These are phyloP conservation scores for Skeletonema costatum DNA, from an alignment of 108 stramenopile genomes.

Conservation along the genomic window DNA sequence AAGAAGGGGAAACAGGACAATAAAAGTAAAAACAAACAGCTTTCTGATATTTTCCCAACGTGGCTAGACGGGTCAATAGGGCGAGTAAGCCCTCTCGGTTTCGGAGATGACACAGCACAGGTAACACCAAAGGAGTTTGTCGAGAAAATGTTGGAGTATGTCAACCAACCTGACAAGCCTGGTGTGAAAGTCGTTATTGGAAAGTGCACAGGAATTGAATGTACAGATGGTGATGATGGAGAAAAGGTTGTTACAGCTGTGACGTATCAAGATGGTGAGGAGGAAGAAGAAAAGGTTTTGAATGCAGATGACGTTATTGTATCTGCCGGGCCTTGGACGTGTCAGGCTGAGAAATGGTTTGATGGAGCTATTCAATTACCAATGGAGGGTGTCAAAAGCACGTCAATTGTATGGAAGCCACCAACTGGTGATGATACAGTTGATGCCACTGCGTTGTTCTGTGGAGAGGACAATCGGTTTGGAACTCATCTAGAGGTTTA, in stretches of 20 bases:
- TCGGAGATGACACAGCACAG: constrained; percentile 87
- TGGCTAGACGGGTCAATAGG: constrained; percentile 84
- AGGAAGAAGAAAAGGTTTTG: constrained; percentile 33
- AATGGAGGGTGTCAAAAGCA: constrained; percentile 88
- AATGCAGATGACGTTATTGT: constrained; percentile 69
- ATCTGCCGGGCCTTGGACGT: constrained; percentile 83
- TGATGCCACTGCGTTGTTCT: constrained; percentile 95
- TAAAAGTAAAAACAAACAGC: constrained; percentile 22
- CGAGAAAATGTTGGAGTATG: constrained; percentile 64
- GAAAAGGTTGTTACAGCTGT: constrained; percentile 59
- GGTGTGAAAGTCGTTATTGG: constrained; percentile 65
- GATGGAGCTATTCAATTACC: constrained; percentile 69
- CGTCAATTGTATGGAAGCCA: constrained; percentile 84
- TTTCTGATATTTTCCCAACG: constrained; percentile 49
- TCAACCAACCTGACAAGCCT: constrained; percentile 15
- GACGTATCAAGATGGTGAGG: constrained; percentile 41
- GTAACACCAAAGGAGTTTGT: constrained; percentile 86
- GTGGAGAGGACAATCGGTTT: constrained; percentile 91
- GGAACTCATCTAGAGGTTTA: constrained; percentile 89
- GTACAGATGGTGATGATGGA: constrained; percentile 21
- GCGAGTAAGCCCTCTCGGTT: constrained; percentile 64
- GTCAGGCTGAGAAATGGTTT: constrained; percentile 83
- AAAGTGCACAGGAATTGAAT: constrained; percentile 73
- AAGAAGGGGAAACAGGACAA: constrained; percentile 20
- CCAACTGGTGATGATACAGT: constrained; percentile 57